phyloP scores from a whole-genome alignment of 179 eudicot genomes.

The Silene coronaria region DNA sequence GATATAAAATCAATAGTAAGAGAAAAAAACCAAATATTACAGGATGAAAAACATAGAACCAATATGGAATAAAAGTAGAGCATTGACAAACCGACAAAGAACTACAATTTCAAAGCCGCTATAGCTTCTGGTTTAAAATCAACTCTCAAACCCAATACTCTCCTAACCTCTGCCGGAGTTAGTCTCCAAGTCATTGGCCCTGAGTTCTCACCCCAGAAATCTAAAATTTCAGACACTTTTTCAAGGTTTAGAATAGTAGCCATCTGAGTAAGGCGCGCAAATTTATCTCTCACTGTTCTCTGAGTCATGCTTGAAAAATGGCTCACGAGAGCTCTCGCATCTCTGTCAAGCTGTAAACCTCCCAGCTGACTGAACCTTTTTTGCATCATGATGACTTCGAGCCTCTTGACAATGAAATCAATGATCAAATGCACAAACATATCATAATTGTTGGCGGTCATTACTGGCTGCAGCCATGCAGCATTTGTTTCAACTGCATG shows the following conservation, averaged over 20 bases:
- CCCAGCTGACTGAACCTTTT: constrained; percentile 92
- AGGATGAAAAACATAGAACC: background rate
- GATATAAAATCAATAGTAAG: background rate
- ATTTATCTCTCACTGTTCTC: constrained; percentile 90
- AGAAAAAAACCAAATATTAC: background rate
- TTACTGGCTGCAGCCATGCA: constrained; percentile 80
- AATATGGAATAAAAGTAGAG: constrained; percentile 11
- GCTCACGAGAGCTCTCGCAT: constrained; percentile 79
- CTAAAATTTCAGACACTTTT: constrained; percentile 91
- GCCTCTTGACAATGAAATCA: constrained; percentile 85
- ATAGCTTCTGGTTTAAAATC: constrained; percentile 93
- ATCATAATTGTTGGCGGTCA: constrained; percentile 90
- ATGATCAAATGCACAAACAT: constrained; percentile 69
- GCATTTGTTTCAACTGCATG: constrained; percentile 79
- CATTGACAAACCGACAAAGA: constrained; percentile 21
- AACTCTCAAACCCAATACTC: constrained; percentile 79
- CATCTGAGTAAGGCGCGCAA: constrained; percentile 87
- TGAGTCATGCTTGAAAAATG: constrained; percentile 91
- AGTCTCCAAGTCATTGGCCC: constrained; percentile 99
- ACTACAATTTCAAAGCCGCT: constrained; percentile 69
- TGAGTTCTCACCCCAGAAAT: constrained; percentile 96
- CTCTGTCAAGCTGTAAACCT: constrained; percentile 91
- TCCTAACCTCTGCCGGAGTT: constrained; percentile 90
- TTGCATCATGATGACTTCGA: constrained; percentile 96
- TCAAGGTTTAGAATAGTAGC: constrained; percentile 87